Evolutionary conservation across 2,329 filamentous ascomycete species (phyloP).

Genomic region (Cryoendolithus antarcticus): DNA sequence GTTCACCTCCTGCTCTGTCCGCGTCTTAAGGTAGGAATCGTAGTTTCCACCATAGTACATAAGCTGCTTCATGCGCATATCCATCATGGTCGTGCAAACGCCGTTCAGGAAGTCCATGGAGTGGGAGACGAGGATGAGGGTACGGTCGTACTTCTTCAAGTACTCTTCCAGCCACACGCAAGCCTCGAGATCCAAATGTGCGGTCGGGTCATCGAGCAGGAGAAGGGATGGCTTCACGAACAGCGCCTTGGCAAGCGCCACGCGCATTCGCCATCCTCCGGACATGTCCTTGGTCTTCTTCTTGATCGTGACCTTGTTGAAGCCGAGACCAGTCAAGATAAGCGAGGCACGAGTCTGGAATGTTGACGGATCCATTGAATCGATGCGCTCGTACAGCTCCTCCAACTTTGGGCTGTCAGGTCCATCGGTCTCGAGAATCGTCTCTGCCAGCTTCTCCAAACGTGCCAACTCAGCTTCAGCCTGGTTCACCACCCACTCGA

Average conservation of each 20-base stretch:
- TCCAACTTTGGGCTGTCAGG: conserved; percentile 82
- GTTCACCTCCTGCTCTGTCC: conserved; percentile 87
- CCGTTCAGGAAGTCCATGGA: conserved; percentile 99
- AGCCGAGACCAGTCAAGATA: conserved; percentile 95
- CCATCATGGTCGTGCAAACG: conserved; percentile 96
- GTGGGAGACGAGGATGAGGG: conserved; percentile 91
- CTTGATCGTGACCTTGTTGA: conserved; percentile 95
- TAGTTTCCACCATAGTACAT: conserved; percentile 99
- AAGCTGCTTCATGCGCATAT: conserved; percentile 83
- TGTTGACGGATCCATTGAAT: conserved; percentile 96
- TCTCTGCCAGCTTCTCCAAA: conserved; percentile 78
- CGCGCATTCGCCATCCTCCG: conserved; percentile 99
- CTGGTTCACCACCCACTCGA: conserved; percentile 95
- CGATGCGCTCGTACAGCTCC: conserved; percentile 98
- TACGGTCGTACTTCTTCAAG: conserved; percentile 98
- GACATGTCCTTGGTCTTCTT: conserved; percentile 99
- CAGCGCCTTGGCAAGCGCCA: conserved; percentile 89
- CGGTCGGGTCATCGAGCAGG: conserved; percentile 93
- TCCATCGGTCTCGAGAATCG: conserved; percentile 80
- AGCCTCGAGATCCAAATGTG: conserved; percentile 97
- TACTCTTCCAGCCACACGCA: conserved; percentile 99
- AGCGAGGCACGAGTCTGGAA: conserved; percentile 92
- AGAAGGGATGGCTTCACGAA: conserved; percentile 97
- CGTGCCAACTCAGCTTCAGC: conserved; percentile 85
- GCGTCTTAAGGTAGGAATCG: conserved; percentile 90